Conservation (phyloP, 768 basidiomycete species). For the Podaxis rugospora region DNA sequence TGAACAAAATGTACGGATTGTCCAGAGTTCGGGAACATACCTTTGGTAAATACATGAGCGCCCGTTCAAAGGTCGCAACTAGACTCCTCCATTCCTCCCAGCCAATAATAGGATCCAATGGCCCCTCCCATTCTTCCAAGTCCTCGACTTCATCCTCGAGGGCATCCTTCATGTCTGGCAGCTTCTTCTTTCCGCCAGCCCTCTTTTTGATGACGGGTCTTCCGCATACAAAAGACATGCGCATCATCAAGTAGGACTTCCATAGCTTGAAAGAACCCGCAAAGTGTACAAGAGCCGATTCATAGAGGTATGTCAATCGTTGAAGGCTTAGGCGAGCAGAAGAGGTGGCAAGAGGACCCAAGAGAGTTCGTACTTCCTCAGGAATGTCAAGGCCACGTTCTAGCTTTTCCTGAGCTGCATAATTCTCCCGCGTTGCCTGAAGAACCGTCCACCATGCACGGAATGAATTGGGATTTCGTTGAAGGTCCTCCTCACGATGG, state of each 20-base stretch:
- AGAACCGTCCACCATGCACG: slow-evolving; percentile 93
- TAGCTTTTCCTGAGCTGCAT: slow-evolving; percentile 49
- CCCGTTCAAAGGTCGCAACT: slow-evolving; percentile 85
- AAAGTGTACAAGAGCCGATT: slow-evolving; percentile 84
- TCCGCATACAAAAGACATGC: slow-evolving; percentile 85
- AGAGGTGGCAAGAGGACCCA: slow-evolving; percentile 78
- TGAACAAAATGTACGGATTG: slow-evolving; percentile 2
- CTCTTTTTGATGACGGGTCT: slow-evolving; percentile 66
- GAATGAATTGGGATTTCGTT: slow-evolving; percentile 88
- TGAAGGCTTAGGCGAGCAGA: slow-evolving; percentile 75
- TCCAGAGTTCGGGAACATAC: slow-evolving; percentile 34
- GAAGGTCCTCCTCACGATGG: slow-evolving; percentile 88
- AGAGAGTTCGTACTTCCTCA: slow-evolving; percentile 49
- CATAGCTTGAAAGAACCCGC: slow-evolving; percentile 92
- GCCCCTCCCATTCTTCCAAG: slow-evolving; percentile 80
- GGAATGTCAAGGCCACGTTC: slow-evolving; percentile 42
- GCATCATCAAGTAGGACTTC: slow-evolving; percentile 85
- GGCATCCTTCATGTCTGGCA: slow-evolving; percentile 87
- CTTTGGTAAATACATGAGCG: slow-evolving; percentile 91
- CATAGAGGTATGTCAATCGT: slow-evolving; percentile 87
- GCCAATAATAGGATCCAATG: slow-evolving; percentile 85
- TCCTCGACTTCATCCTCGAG: slow-evolving; percentile 81
- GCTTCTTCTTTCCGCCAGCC: slow-evolving; percentile 86
- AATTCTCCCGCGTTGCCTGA: slow-evolving; percentile 64
- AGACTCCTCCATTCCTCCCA: slow-evolving; percentile 95